Base-by-base conservation (phyloP, 163 green algal genomes). In the Prototheca cutis region DNA sequence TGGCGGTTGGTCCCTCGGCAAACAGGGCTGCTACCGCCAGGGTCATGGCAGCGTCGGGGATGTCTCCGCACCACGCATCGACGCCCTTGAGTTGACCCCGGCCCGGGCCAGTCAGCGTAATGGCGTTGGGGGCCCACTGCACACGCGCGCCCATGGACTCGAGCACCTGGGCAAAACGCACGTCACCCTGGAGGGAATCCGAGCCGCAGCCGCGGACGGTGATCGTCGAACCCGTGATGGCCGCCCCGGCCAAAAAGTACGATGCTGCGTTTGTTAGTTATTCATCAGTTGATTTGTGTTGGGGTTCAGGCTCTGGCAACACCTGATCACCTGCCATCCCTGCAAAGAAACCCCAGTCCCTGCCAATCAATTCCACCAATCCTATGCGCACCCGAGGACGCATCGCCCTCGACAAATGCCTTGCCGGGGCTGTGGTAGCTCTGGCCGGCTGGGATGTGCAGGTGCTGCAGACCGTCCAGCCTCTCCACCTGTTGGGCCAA, bases 21-120 rank as follows among this genome's bases (percentile, higher is more conserved):
- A 96, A 95, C 23, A 97, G 79, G 3, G 93, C 93, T 3, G 84
- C 88, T 8, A 98, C 93, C 8, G 93, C 93, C 40, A 95, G 71
- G 17, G 93, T 99, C 93, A 99, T 99, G 28, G 93, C 93, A 17
- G 94, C 93, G 67, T 99, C 93, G 6, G 93, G 93, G 62, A 99
- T 99, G 75, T 95, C 88, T 70, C 95, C 95, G 78, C 87, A 95
- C 73, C 95, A 88, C 66, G 94, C 81, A 79, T 98, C 92, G 18
- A 97, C 80, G n/a, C 75, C 90, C 48, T 85, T 80, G 31, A 96
- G 75, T 65, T 82, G 34, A 6, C 77, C 73, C 31, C 85, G 70
- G 7, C 78, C 68, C 42, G 81, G 65, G 15, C 85, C 86, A 72
- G 83, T 95, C 64, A 98, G 84, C 27, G 75, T 95, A 75, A 99